Base-by-base conservation (phyloP, 2,329 filamentous ascomycete genomes). In the Pezizomycotina sp. region DNA sequence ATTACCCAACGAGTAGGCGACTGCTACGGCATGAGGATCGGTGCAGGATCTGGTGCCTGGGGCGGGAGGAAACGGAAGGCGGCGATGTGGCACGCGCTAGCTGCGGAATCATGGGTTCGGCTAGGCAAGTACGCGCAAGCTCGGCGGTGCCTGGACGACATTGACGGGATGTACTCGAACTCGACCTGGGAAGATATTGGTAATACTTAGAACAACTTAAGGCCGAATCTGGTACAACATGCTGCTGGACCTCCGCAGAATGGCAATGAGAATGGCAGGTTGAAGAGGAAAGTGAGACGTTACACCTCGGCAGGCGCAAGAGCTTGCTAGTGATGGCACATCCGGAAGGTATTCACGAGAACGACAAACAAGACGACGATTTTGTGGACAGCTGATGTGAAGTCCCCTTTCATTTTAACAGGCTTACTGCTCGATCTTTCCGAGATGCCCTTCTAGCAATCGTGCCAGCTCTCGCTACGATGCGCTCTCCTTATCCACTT, bases 31-130 rank as follows among this genome's bases (percentile, higher is more conserved):
- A 42, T 49, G 1, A 45, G 49, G n/a, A 66, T 66, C 16, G 75
- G 78, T 2, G 60, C 72, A 3, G 74, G 76, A 1, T 69, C 67
- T 6, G 68, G 73, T 42, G 62, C 62, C 23, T 78, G 74, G 64
- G 83, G 84, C 10, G 66, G 68, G 6, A 68, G 86, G 43, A 68
- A 67, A 42, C 68, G 89, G 31, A 98, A 93, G 61, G 79, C 84
- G 2, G 89, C 80, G 0, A 69, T 92, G 46, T 98, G 84, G 84
- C 77, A 75, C 47, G 66, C 89, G 14, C 65, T 92, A 24, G 77
- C 80, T 1, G 75, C 83, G 1, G 78, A 92, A 50, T 68, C 74
- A 1, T 98, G 89, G 89, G 63, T 86, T 36, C 68, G 68, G 32
- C 69, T 84, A 45, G 71, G 69, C 21, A 84, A 86, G 52, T 72